phyloP scores from a whole-genome alignment of 2,329 filamentous ascomycete species.

The Fusarium pseudoanthophilum region DNA sequence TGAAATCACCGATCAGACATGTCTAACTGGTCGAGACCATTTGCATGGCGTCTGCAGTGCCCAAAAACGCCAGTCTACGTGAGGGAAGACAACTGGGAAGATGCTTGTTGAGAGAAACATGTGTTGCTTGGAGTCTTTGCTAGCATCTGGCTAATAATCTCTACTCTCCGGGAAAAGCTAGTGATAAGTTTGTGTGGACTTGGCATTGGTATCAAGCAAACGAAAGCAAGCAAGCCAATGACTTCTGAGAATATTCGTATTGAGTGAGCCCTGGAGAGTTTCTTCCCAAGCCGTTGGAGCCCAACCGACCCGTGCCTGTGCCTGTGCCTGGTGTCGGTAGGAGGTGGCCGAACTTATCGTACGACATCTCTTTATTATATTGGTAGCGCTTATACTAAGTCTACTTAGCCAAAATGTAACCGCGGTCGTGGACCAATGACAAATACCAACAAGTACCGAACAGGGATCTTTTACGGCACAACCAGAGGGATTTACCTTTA shows the following conservation, averaged over 20 bases:
- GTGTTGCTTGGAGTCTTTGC: background rate
- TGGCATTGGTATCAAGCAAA: background rate
- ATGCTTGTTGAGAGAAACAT: background rate
- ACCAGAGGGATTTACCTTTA: background rate
- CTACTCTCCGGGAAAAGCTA: background rate
- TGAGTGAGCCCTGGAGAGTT: background rate
- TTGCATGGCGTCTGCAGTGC: background rate
- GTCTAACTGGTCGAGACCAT: no score
- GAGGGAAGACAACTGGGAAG: background rate
- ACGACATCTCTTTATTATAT: background rate
- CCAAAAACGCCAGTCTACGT: background rate
- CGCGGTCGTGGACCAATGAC: background rate
- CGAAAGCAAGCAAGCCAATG: background rate
- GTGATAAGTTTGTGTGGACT: background rate
- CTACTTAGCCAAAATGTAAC: background rate
- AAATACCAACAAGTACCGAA: background rate
- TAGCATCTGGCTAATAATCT: background rate
- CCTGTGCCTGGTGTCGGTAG: background rate
- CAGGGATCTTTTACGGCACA: background rate
- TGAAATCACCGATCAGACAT: background rate
- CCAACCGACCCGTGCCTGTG: background rate
- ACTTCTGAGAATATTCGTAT: background rate
- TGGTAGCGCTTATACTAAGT: background rate
- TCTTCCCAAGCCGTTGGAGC: background rate
- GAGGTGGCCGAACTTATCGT: background rate